Percentiles rank a stretch among this genome's conserved stretches.
phyloP scores from a whole-genome alignment of 371 early-diverging fungal species.

The Apophysomyces ossiformis region DNA sequence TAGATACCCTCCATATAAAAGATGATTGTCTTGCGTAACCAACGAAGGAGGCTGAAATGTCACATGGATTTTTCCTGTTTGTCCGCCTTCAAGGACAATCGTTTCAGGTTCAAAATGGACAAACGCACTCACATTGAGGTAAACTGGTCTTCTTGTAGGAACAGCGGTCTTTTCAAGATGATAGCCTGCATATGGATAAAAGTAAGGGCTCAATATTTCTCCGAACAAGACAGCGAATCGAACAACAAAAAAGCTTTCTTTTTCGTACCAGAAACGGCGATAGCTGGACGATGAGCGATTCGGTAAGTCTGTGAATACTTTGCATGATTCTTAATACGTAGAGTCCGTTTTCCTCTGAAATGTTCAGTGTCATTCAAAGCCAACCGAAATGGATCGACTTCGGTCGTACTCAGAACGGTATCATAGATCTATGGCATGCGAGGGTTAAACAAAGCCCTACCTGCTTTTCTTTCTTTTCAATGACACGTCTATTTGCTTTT shows the following conservation, averaged over 20 bases:
- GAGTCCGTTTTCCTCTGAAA: neutral
- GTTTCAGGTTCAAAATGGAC: constrained; percentile 7
- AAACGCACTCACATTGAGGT: neutral
- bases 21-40: constrained; percentile 1
- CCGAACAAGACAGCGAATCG: no score
- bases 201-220: constrained; percentile 3
- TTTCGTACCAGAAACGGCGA: constrained; percentile 13
- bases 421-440: constrained; percentile 11
- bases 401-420: constrained; percentile 11
- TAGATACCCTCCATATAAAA: constrained; percentile 17
- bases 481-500: neutral
- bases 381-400: constrained; percentile 15
- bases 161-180: constrained; percentile 15
- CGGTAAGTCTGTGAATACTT: constrained; percentile 9
- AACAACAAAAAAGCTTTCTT: neutral
- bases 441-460: neutral
- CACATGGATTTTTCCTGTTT: neutral
- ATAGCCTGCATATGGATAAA: constrained; percentile 15
- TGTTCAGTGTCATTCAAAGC: constrained; percentile 24
- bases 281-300: neutral
- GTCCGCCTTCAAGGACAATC: neutral
- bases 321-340: constrained; percentile 14
- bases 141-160: constrained; percentile 6
- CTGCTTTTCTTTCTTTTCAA: neutral
- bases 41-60: neutral